Base-by-base conservation (phyloP, 2,329 filamentous ascomycete species). In the Ceratocystiopsis sp. region DNA sequence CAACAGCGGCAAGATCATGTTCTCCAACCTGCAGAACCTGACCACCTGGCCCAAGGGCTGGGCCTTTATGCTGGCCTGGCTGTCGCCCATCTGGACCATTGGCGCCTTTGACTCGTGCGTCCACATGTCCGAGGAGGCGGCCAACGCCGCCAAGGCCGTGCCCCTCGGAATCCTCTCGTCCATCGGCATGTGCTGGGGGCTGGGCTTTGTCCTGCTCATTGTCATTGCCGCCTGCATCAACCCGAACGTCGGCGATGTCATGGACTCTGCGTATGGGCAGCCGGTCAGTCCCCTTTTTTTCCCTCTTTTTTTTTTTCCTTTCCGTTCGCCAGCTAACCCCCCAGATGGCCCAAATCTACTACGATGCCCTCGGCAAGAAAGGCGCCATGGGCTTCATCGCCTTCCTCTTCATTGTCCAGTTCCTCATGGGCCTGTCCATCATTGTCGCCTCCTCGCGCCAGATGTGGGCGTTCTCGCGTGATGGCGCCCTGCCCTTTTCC, bases 31-130 rank as follows among this genome's bases (percentile, higher is more conserved):
- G 2, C 66, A 69, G 15, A 78, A 78, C 49, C 55, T 71, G 2
- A 75, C 71, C 0, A 67, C 66, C 0, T 78, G 74, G 70, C 68
- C 70, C 4, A 62, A 61, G 0, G 68, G 69, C 1, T 73, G 70
- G 67, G 60, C 68, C 0, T 78, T 77, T 49, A 73, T 78, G 59
- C 57, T 78, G 2, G 60, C 69, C 0, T 78, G 73, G 70, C 59
- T 78, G 17, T 65, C 63, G 29, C 74, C 74, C 0, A 77, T 79
- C 47, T 79, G 74, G 74, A 73, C 71, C 1, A 69, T 70, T 35
- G 62, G 62, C n/a, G 65, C 62, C 2, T 75, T 75, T 47, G 71
- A 75, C 50, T 67, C 64, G 2, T 75, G 70, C 43, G 69, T 50
- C 18, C 51, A 53, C 46, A 52, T 78, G 63, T 68, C 65, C 37